These are phyloP conservation scores for Monosporascus cannonballus DNA, from an alignment of 2,329 filamentous ascomycete species.

Conservation along the genomic window DNA sequence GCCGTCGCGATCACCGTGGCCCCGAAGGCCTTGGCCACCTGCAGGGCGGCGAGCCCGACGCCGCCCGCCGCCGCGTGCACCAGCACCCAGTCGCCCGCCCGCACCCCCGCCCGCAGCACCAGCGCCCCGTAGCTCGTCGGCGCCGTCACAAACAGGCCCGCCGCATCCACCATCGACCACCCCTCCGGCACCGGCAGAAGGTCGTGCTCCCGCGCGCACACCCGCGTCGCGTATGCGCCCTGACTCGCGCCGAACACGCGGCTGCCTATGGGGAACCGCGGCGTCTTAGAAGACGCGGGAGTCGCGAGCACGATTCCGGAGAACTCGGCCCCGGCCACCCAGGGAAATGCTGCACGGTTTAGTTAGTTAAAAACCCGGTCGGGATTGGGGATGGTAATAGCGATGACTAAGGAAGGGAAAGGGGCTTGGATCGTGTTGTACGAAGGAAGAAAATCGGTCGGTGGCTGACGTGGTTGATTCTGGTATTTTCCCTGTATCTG, in stretches of 20 bases:
- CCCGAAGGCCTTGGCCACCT: slow-evolving; percentile 87
- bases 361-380: background rate
- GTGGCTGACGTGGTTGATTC: slow-evolving; percentile 62
- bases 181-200: slow-evolving; percentile 71
- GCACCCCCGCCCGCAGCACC: slow-evolving; percentile 69
- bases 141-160: slow-evolving; percentile 85
- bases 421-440: background rate
- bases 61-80: slow-evolving; percentile 91
- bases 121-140: slow-evolving; percentile 84
- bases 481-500: slow-evolving; percentile 97
- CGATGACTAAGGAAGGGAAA: slow-evolving; percentile 45
- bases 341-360: slow-evolving; percentile 58
- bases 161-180: slow-evolving; percentile 80
- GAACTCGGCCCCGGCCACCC: slow-evolving; percentile 84
- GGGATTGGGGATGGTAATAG: too few relatives aligned
- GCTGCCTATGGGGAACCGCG: slow-evolving; percentile 68
- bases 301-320: slow-evolving; percentile 67
- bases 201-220: slow-evolving; percentile 58
- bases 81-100: slow-evolving; percentile 77
- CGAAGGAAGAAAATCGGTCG: background rate
- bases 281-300: slow-evolving; percentile 43
- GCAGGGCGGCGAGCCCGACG: slow-evolving; percentile 85
- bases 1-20: slow-evolving; percentile 92
- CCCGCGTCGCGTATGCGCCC: slow-evolving; percentile 77
- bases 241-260: slow-evolving; percentile 82